Percentiles rank a stretch among this genome's conserved stretches.
phyloP scores from a whole-genome alignment of 2,329 filamentous ascomycete species.

The Lachnellula subtilissima region DNA sequence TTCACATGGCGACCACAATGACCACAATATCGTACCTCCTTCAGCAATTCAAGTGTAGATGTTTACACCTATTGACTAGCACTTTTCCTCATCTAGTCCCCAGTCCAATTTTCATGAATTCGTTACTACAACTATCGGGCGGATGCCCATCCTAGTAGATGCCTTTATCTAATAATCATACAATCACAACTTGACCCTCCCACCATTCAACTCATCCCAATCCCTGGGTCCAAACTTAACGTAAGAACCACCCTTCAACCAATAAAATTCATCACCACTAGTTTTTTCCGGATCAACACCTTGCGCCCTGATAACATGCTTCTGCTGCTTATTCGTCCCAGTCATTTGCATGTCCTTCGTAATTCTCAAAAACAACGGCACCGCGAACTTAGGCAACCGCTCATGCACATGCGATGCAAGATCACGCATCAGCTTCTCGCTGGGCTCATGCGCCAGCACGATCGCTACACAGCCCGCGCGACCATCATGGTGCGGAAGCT shows the following conservation, averaged over 20 bases:
- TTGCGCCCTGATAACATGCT: slow-evolving; percentile 64
- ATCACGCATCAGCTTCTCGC: slow-evolving; percentile 46
- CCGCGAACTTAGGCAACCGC: slow-evolving; percentile 66
- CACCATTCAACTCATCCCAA: slow-evolving; percentile 63
- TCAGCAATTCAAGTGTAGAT: too few relatives aligned
- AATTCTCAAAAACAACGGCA: slow-evolving; percentile 72
- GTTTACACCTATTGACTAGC: too few relatives aligned
- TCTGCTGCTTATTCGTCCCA: slow-evolving; percentile 87
- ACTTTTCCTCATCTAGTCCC: too few relatives aligned
- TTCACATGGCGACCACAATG: too few relatives aligned
- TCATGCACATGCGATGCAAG: slow-evolving; percentile 55
- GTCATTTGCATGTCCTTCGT: slow-evolving; percentile 60
- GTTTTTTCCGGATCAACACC: slow-evolving; percentile 65
- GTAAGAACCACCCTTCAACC: slow-evolving; percentile 62
- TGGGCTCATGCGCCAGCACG: slow-evolving; percentile 48
- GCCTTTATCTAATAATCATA: neutral
- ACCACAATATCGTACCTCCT: too few relatives aligned
- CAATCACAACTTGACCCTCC: slow-evolving; percentile 50
- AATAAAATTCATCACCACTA: slow-evolving; percentile 43
- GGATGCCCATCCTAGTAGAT: too few relatives aligned
- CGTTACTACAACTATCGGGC: too few relatives aligned
- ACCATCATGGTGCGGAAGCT: slow-evolving; percentile 75
- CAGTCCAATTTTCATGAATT: too few relatives aligned
- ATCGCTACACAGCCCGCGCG: slow-evolving; percentile 77
- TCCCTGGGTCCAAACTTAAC: slow-evolving; percentile 61